Evolutionary conservation across 192 early-diverging fungal genomes (phyloP).

Genomic region (Podila horticola): DNA sequence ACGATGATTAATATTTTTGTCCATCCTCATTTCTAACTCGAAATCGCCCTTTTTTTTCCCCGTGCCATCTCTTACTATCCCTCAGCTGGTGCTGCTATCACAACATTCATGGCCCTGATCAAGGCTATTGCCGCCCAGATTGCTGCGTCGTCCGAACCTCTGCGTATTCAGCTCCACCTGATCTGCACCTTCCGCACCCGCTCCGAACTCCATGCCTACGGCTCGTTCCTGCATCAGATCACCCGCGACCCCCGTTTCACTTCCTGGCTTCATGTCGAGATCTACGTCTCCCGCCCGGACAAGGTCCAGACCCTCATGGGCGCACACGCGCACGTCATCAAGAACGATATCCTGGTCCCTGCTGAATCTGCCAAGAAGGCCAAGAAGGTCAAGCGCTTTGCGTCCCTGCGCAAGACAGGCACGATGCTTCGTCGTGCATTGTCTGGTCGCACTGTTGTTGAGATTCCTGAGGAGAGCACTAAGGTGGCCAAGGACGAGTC

Average conservation of each 20-base stretch:
- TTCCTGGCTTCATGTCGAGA: slow-evolving; percentile 40
- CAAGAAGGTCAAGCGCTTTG: slow-evolving; percentile 18
- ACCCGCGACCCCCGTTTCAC: slow-evolving; percentile 49
- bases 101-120: slow-evolving; percentile 43
- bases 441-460: slow-evolving; percentile 33
- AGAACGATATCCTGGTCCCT: slow-evolving; percentile 47
- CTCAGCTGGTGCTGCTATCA: slow-evolving; percentile 43
- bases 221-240: slow-evolving; percentile 50
- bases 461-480: background rate
- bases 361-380: slow-evolving; percentile 7
- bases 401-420: slow-evolving; percentile 33
- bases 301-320: slow-evolving; percentile 38
- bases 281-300: slow-evolving; percentile 46
- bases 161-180: slow-evolving; percentile 34
- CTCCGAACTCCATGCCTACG: slow-evolving; percentile 45
- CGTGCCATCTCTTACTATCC: too few relatives aligned
- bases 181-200: slow-evolving; percentile 51
- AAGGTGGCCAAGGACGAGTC: background rate
- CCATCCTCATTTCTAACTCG: background rate
- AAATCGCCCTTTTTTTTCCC: background rate
- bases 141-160: slow-evolving; percentile 23
- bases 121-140: slow-evolving; percentile 49
- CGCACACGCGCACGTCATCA: slow-evolving; percentile 44
- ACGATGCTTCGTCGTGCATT: slow-evolving; percentile 35
- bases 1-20: background rate